Base-by-base conservation (phyloP, 148 eudicot species). In the Persicaria maculosa region DNA sequence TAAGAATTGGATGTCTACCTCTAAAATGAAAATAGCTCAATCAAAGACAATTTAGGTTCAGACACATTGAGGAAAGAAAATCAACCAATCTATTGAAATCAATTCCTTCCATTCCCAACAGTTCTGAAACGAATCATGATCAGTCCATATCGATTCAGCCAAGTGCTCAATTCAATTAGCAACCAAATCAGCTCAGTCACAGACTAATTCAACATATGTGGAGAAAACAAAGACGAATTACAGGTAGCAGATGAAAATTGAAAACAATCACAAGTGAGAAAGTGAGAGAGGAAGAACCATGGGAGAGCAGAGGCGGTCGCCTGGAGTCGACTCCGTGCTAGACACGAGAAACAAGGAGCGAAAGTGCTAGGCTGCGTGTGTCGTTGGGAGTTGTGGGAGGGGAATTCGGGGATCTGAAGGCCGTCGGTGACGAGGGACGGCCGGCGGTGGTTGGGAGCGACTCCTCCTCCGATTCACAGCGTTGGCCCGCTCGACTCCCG, bases 271-370 rank as follows among this genome's bases (percentile, higher is more conserved):
- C 44, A 57, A 57, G 25, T 9, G 62, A n/a, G 44, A 77, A 25
- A 47, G 44, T 43, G 45, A 64, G 68, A 12, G 53, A 68, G 62
- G 12, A 72, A 12, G 59, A 50, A 91, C 97, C 97, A 82, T 80
- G 73, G 79, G 80, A 50, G 82, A 73, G 94, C 94, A 91, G 47
- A 91, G 81, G 53, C 75, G 16, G 57, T 91, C 92, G 76, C 82
- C 82, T 78, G 52, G 89, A 88, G 75, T 92, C 93, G 48, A 89
- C 83, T 6, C 78, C 81, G 19, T 80, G 74, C 97, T 94, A 91
- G 16, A 78, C 80, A 9, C 85, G 90, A 16, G 90, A 89, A 17
- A 88, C 92, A 46, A 81, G 79, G 20, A 84, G 90, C 0, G 86
- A 81, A 12, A 75, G 86, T 71, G 86, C 90, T 83, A 88, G 77